These are phyloP conservation scores for Diplodia mutila DNA, from an alignment of 2,329 filamentous ascomycete species.

Conservation along the genomic window DNA sequence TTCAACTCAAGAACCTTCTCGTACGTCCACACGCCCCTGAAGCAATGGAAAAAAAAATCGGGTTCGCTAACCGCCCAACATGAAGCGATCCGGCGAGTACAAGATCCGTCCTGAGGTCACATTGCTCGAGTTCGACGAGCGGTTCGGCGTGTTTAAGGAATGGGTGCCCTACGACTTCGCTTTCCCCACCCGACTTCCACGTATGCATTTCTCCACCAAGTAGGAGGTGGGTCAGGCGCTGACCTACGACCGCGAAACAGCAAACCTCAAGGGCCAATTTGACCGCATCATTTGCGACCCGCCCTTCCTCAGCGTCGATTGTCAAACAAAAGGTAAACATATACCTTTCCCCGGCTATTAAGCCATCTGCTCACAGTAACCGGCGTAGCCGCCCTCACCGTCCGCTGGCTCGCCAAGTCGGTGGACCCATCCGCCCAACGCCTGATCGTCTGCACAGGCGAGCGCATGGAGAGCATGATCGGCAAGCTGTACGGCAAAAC, in stretches of 20 bases:
- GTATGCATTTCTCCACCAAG: constrained; percentile 40
- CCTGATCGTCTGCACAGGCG: constrained; percentile 75
- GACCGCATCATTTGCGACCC: constrained; percentile 77
- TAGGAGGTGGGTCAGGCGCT: not conserved
- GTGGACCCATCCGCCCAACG: constrained; percentile 42
- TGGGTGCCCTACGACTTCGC: constrained; percentile 77
- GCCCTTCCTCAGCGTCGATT: constrained; percentile 78
- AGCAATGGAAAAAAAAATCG: not conserved
- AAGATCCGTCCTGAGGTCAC: constrained; percentile 59
- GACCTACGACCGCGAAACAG: constrained; percentile 35
- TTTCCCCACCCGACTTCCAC: constrained; percentile 66
- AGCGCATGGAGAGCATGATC: constrained; percentile 71
- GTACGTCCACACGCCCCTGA: constrained; percentile 45
- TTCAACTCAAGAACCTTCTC: constrained; percentile 72
- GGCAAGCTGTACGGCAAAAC: constrained; percentile 67
- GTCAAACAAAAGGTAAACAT: constrained; percentile 71
- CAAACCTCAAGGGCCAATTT: constrained; percentile 63
- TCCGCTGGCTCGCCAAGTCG: constrained; percentile 69
- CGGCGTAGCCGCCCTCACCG: constrained; percentile 67
- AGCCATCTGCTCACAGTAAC: not conserved
- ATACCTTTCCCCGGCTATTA: no score
- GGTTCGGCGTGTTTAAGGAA: constrained; percentile 74
- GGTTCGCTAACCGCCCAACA: not conserved
- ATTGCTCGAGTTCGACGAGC: constrained; percentile 73
- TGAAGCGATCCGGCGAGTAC: constrained; percentile 28